phyloP scores from a whole-genome alignment of 352 stramenopile species.

The Phytophthora sansomeana region DNA sequence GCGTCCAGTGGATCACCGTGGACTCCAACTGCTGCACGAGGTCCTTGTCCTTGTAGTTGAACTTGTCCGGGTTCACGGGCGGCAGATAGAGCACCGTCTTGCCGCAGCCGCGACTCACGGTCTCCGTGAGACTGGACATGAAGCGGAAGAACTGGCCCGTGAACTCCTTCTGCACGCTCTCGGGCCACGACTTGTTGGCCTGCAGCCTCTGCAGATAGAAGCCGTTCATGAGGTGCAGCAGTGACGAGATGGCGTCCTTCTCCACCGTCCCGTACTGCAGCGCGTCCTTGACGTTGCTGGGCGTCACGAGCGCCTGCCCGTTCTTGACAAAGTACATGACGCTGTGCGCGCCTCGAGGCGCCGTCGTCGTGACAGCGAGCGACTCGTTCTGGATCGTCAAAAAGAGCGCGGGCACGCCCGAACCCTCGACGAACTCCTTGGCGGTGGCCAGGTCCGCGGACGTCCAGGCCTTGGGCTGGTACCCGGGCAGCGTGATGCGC shows the following conservation, averaged over 20 bases:
- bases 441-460: slow-evolving; percentile 80
- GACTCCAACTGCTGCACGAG: slow-evolving; percentile 96
- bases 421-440: slow-evolving; percentile 85
- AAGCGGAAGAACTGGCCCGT: slow-evolving; percentile 95
- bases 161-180: slow-evolving; percentile 95
- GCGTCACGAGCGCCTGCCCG: slow-evolving; percentile 69
- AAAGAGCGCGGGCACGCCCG: slow-evolving; percentile 76
- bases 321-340: slow-evolving; percentile 94
- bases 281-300: slow-evolving; percentile 58
- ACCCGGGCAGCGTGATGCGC: slow-evolving; percentile 76
- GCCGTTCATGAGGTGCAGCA: slow-evolving; percentile 88
- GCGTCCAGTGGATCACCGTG: slow-evolving; percentile 97
- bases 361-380: slow-evolving; percentile 64
- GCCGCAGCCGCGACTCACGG: slow-evolving; percentile 88
- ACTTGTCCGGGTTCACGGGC: slow-evolving; percentile 79
- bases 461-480: slow-evolving; percentile 75
- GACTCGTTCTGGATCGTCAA: slow-evolving; percentile 56
- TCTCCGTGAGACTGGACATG: slow-evolving; percentile 96
- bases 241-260: slow-evolving; percentile 78
- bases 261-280: slow-evolving; percentile 85
- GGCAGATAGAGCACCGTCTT: slow-evolving; percentile 96
- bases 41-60: slow-evolving; percentile 94
- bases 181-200: slow-evolving; percentile 88
- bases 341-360: slow-evolving; percentile 50
- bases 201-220: slow-evolving; percentile 86